Base-by-base conservation (phyloP, 441 rosid genomes). In the Populus hybrid region DNA sequence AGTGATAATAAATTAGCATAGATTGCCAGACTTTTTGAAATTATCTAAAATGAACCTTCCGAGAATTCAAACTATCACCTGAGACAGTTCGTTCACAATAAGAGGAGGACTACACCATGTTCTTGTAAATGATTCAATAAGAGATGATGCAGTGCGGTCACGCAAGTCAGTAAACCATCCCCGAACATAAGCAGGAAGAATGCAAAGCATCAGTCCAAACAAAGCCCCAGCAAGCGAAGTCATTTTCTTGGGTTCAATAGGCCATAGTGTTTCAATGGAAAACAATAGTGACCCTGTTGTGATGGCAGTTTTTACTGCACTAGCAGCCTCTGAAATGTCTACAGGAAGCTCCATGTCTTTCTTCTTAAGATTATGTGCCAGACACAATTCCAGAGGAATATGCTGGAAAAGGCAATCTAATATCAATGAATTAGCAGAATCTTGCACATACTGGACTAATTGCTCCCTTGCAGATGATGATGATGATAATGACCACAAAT, bases 111-210 rank as follows among this genome's bases (percentile, higher is more conserved):
- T 96, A 86, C 99, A 96, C 97, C 97, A 94, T 70, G 90, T 76
- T 87, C 90, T 91, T 64, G 99, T 91, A 84, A 94, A 96, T 77
- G 93, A 81, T 88, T 96, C 99, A 64, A 94, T 87, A 50, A 79
- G 79, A 71, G 90, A 86, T 79, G 90, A 89, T 30, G 83, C 72
- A 66, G 96, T 89, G 28, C 97, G 98, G 82, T 92, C 98, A 76
- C 97, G 98, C 40, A 96, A 79, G 72, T 91, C 91, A 67, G 89
- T 87, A 80, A 94, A 96, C 99, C 99, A 96, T 36, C 86, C 90
- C 82, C 98, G 91, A 74, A 96, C 98, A 73, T 89, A 96, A 67
- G 99, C 98, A 76, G 99, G 99, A 82, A 96, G 93, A 85, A 94
- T 86, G 64, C 88, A 83, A 66, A 96, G 90, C 94, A 92, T 88